Base-by-base conservation (phyloP, 306 rosid genomes). In the Citrullus colocynthis region DNA sequence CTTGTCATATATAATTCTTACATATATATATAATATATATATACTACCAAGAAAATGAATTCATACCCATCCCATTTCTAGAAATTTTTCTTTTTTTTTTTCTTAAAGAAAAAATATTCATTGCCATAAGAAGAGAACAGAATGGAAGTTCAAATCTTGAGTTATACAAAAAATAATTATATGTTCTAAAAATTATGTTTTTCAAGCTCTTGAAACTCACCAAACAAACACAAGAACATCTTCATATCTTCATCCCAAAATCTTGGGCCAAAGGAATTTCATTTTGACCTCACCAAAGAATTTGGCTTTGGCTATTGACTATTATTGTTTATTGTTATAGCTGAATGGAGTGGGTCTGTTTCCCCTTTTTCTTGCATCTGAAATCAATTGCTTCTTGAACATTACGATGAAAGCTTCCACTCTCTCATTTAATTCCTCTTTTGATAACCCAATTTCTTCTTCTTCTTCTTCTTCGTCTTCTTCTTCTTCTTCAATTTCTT, bases 401-500 rank as follows among this genome's bases (percentile, higher is more conserved):
- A 86, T 91, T n/a, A 92, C 74, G 51, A 96, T 96, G 83, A 96
- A 96, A 80, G 99, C 97, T 79, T 96, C 99, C 65, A 82, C 98
- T 82, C 91, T 92, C 81, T 91, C 96, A 73, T 96, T 91, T 87
- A 95, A 84, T 76, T 91, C 98, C 83, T 91, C 98, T 84, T 89
- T 91, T 10, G 98, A 90, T 70, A 95, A 75, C 84, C 60, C 55
- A 54, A 84, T 62, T 17, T 78, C 85, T 2, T 79, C 86, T 57
- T 49, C 21, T 41, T 7, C 14, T 9, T 6, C 17, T 42, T 75
- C 37, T 45, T 80, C 76, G 17, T 48, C 80, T 54, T 30, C 20
- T 52, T 52, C 20, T 52, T 34, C n/a, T 6, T 30, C 11, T 41
- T 6, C 44, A 9, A 44, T 44, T 44, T 32, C 18, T 5, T 42